Evolutionary conservation across 495 filamentous ascomycete species (phyloP).

Genomic region (Penicillium simplicissimum): DNA sequence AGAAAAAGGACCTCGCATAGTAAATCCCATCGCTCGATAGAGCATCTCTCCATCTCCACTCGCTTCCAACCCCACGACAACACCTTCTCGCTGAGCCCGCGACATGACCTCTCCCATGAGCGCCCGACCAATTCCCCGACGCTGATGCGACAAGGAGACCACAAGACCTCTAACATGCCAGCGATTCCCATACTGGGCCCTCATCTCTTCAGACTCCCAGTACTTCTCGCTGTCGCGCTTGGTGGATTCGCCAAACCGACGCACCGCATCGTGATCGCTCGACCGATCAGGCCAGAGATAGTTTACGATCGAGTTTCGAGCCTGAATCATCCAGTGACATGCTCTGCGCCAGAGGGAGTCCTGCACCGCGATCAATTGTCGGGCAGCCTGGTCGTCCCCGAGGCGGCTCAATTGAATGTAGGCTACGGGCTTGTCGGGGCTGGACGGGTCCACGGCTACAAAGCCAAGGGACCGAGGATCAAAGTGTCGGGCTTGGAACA

Average conservation of each 20-base stretch:
- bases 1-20: slow-evolving; percentile 11
- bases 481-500: slow-evolving; percentile 12
- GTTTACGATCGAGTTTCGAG: not conserved
- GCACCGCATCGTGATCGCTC: slow-evolving; percentile 1
- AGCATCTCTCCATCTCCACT: slow-evolving; percentile 16
- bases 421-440: slow-evolving; percentile 5
- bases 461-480: slow-evolving; percentile 15
- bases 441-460: slow-evolving; percentile 8
- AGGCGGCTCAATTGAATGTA: slow-evolving; percentile 15
- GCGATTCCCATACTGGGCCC: slow-evolving; percentile 8
- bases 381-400: slow-evolving; percentile 9
- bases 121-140: slow-evolving; percentile 7
- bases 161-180: slow-evolving; percentile 16
- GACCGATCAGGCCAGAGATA: slow-evolving; percentile 15
- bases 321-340: slow-evolving; percentile 1
- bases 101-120: slow-evolving; percentile 3
- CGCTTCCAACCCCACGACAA: slow-evolving; percentile 13
- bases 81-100: not conserved
- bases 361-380: not conserved
- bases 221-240: not conserved
- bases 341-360: slow-evolving; percentile 2
- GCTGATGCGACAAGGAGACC: slow-evolving; percentile 11
- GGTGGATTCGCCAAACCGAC: not conserved
- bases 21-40: slow-evolving; percentile 10
- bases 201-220: slow-evolving; percentile 12